These are phyloP conservation scores for Rhexocercosporidium sp. DNA, from an alignment of 2,329 filamentous ascomycete genomes.

Conservation along the genomic window DNA sequence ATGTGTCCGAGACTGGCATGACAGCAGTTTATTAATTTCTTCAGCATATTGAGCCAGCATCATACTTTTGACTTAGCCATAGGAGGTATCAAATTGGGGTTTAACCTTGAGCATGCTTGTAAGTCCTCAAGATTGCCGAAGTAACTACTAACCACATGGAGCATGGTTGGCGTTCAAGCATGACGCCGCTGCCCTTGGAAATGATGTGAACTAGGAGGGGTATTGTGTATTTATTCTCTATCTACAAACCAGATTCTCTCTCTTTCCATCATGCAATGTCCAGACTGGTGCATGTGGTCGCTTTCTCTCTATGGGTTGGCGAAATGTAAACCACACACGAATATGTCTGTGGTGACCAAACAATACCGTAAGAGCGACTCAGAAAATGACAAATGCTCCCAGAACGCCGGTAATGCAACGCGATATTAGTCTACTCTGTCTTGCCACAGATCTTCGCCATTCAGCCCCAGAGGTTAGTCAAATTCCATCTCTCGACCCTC, in stretches of 20 bases:
- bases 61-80: too few species aligned
- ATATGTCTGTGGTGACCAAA: not conserved
- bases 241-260: not conserved
- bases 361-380: not conserved
- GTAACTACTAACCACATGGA: not conserved
- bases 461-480: not conserved
- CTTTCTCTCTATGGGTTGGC: not conserved
- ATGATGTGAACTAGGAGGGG: too few species aligned
- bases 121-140: not conserved
- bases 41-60: too few species aligned
- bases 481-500: conserved; percentile 4
- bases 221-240: not conserved
- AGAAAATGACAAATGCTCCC: not conserved
- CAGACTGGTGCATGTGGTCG: not conserved
- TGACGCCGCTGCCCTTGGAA: not conserved
- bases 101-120: too few species aligned
- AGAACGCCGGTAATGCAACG: not conserved
- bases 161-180: too few species aligned
- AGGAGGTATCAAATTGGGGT: too few species aligned
- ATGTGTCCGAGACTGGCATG: too few species aligned
- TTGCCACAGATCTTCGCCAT: not conserved
- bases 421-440: not conserved
- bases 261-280: not conserved
- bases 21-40: too few species aligned
- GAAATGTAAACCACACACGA: not conserved